These are phyloP conservation scores for Fusarium tanahbumbuense DNA, from an alignment of 2,329 filamentous ascomycete genomes.

Conservation along the genomic window DNA sequence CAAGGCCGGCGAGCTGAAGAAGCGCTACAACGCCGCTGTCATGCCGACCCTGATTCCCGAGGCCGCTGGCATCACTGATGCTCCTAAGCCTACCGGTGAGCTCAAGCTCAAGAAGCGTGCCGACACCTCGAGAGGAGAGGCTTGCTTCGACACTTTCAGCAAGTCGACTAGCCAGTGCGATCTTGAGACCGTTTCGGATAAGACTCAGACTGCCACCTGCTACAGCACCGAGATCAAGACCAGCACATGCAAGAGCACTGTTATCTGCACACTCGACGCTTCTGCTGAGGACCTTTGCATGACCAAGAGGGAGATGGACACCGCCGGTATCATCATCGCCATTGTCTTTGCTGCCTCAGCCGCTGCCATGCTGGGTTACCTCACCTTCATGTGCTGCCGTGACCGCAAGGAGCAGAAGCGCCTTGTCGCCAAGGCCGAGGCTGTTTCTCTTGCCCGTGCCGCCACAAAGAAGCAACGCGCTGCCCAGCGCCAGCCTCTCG, in stretches of 20 bases:
- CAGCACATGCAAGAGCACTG: conserved; percentile 56
- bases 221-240: conserved; percentile 50
- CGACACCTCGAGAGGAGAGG: conserved; percentile 38
- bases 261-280: conserved; percentile 58
- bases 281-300: conserved; percentile 57
- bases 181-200: conserved; percentile 52
- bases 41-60: conserved; percentile 34
- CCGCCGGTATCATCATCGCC: conserved; percentile 60
- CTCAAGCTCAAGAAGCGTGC: conserved; percentile 36
- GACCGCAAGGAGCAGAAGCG: conserved; percentile 60
- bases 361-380: conserved; percentile 51
- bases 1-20: conserved; percentile 46
- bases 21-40: conserved; percentile 43
- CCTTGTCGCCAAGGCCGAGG: conserved; percentile 60
- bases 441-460: conserved; percentile 62
- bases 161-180: conserved; percentile 54
- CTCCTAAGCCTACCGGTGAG: conserved; percentile 27
- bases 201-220: conserved; percentile 55
- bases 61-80: conserved; percentile 26
- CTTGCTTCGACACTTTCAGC: conserved; percentile 54
- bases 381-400: conserved; percentile 65
- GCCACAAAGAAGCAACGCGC: conserved; percentile 58
- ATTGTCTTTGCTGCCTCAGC: conserved; percentile 59
- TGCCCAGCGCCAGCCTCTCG: conserved; percentile 53
- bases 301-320: conserved; percentile 54